Evolutionary conservation across 1,284 basidiomycete genomes (phyloP), one percentile per base, ranked within the genome.

Genomic region (Ceratobasidium sp.): DNA sequence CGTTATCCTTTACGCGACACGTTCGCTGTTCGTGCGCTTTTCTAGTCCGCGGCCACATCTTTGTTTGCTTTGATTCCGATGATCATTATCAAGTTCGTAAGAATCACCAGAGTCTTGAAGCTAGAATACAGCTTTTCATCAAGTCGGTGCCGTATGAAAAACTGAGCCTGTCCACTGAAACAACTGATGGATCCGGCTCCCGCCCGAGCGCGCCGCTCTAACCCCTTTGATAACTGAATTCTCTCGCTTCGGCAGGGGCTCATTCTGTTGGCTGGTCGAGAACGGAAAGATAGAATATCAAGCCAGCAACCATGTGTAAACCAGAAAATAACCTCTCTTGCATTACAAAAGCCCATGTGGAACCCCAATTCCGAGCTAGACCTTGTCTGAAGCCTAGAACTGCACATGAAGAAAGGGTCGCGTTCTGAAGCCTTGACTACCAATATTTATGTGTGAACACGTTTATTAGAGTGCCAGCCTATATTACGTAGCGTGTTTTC

Each of bases 1-100:
- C 54, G 39, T 59, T 71, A 71, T 71, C 37, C 65, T 46, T 59
- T 27, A 13, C 14, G 43, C 54, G 56, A 63, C 56, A 59, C 56
- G 14, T 7, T 41, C 27, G 1, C 34, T 59, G 56, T 59, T 19
- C 56, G 31, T 59, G 56, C 27, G 56, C 56, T 59, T 59, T 59
- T 41, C 31, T 34, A 22, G 56, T 59, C 56, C 34, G 37, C 37
- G 37, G 56, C 56, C 37, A 37, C 37, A 41, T 37, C 34, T 41
- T 59, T 41, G 34, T 59, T 59, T 11, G 56, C 9, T 59, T 41
- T 59, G n/a, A 59, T 56, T 59, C 16, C 34, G 56, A 59, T 22
- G 34, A 59, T 59, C 56, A 56, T 34, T 56, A 29, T 29, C 54
- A 29, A 59, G 37, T 41, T 37, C 37, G 41, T 24, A 56, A 31